Evolutionary conservation across 129 eudicot genomes (phyloP), one percentile per base, ranked within the genome.

Genomic region (Cynara cardunculus): DNA sequence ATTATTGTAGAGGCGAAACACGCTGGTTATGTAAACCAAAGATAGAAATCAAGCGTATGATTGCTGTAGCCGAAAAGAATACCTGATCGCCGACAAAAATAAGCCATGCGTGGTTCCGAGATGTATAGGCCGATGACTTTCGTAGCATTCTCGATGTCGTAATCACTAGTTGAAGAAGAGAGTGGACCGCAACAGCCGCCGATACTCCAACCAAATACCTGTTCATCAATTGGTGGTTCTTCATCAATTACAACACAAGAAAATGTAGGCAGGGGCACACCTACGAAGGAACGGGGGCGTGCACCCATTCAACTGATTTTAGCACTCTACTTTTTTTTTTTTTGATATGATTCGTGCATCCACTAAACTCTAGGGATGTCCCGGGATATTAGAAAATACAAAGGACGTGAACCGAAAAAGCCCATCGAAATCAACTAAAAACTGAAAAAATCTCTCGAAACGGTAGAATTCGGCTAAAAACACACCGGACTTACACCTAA

Each of bases 71-170:
- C 31, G 49, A 28, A 27, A 32, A 5, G 19, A 46, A 26, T 81
- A 91, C 98, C 98, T 94, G 97, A 81, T 94, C 98, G 0, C 78
- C 85, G 25, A 88, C 96, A 87, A 91, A 91, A 84, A 90, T 75
- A 70, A 94, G 87, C 98, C 98, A 94, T 28, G 90, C 95, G 11
- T 91, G 93, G 75, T 72, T 88, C 34, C 88, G 81, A 28, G 96
- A 91, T 25, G 90, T 85, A 80, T 90, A 82, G 25, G 81, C 75
- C 0, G 86, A 79, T 53, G 83, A 71, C 46, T 86, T 91, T 30
- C 84, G 82, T 49, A 89, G 46, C 56, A 84, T 46, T 84, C 87
- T 89, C 11, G 83, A 80, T 14, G 56, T 69, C 25, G 89, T 83
- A 25, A 94, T 87, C 1, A 80, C 77, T 25, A 94, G 64, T 82